Base-by-base conservation (phyloP, 192 early-diverging fungal species). In the Geranomyces michiganensis region DNA sequence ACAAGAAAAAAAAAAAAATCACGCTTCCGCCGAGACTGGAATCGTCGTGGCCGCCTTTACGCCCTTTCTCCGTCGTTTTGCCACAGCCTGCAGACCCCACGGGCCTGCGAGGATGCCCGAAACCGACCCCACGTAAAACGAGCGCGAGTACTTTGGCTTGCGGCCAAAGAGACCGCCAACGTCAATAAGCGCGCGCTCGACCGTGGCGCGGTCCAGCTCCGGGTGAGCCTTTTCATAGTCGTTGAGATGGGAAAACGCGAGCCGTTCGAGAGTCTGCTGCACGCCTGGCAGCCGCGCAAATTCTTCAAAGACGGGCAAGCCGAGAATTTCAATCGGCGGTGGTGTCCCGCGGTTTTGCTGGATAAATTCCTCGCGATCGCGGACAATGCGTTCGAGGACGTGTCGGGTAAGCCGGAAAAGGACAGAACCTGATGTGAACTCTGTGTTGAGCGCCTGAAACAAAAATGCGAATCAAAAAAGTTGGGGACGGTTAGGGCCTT, bases 221-320 rank as follows among this genome's bases (percentile, higher is more conserved):
- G 70, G 70, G 59, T 72, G 70, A 13, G 24, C 26, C 44, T 48
- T 46, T 55, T 62, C 61, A 31, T 43, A 72, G 12, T 72, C 70
- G 10, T 72, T 31, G 26, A 72, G 12, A 0, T 32, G 41, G 36
- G 53, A 49, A 31, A 72, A 72, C 17, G 61, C 70, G 27, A 72
- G 59, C 9, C 70, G 70, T 51, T 51, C 48, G 36, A 72, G 61
- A 0, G 70, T 72, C 10, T 72, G 70, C 13, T 59, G 59, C 10
- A 72, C 61, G 29, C 58, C 61, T 8, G 59, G 60, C 29, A 72
- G 46, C 10, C 60, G 47, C 5, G 70, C 70, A 31, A 72, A 72
- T 48, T 72, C 70, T 48, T 47, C 49, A 31, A 72, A 72, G 47
- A 72, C 70, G 32, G 70, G 70, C n/a, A 72, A 31, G 13, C 70